Conservation (phyloP, 140 eudicot genomes). For the Oenanthe javanica region DNA sequence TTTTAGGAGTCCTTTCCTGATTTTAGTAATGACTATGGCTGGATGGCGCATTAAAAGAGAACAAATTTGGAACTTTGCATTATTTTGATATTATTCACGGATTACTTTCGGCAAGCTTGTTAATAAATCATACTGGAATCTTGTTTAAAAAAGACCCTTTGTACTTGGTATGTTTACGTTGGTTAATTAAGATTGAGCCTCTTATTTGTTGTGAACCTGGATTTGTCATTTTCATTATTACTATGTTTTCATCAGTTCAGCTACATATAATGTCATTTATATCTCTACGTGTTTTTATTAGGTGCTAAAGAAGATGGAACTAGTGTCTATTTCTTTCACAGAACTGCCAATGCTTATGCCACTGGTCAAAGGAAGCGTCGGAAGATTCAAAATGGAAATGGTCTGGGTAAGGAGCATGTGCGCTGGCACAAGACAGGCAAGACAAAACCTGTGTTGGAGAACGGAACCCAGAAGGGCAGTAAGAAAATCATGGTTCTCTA, state of each 20-base stretch:
- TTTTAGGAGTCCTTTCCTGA: not conserved
- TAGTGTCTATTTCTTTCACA: conserved; percentile 62
- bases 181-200: not conserved
- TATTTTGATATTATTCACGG: not conserved
- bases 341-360: conserved; percentile 54
- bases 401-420: conserved; percentile 26
- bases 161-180: not conserved
- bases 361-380: conserved; percentile 80
- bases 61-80: not conserved
- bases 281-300: conserved; percentile 16
- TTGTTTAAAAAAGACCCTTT: not conserved
- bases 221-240: not conserved
- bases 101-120: not conserved
- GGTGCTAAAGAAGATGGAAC: conserved; percentile 89
- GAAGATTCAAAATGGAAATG: conserved; percentile 42
- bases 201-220: not conserved
- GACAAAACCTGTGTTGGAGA: conserved; percentile 47
- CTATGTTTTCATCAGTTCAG: not conserved
- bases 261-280: not conserved
- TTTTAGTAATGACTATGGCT: not conserved
- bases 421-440: conserved; percentile 97
- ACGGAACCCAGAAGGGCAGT: conserved; percentile 61
- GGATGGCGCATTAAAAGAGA: not conserved
- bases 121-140: not conserved
- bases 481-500: conserved; percentile 84